Percentiles rank a stretch among this genome's conserved stretches.
phyloP scores from a whole-genome alignment of 306 rosid genomes.

The Spatholobus suberectus region DNA sequence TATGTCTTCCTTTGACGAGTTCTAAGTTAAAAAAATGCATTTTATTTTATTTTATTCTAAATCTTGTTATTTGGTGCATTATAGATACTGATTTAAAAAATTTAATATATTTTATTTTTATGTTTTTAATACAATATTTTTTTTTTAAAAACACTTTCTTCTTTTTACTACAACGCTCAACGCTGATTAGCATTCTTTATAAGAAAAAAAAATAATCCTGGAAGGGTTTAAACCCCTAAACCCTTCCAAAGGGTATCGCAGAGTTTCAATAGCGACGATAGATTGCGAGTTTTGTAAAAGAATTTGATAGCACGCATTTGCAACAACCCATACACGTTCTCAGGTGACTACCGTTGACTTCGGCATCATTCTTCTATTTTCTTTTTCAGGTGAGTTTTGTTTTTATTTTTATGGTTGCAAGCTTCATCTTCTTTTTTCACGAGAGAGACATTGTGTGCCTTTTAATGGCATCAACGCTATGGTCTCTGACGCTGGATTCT shows the following conservation, averaged over 20 bases:
- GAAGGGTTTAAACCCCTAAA: background rate
- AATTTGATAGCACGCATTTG: background rate
- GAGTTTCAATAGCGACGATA: background rate
- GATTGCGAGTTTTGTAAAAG: background rate
- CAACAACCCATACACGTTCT: background rate
- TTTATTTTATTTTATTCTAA: too few species aligned
- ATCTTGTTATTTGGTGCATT: too few species aligned
- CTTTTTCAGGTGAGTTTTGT: background rate
- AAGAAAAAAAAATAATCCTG: too few species aligned
- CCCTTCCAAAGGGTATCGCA: constrained; percentile 1
- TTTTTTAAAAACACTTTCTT: too few species aligned
- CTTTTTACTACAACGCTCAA: too few species aligned
- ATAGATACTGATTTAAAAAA: too few species aligned
- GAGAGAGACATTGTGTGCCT: background rate
- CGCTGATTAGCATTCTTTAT: too few species aligned
- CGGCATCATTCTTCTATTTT: background rate
- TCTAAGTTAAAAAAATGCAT: too few species aligned
- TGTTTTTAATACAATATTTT: too few species aligned
- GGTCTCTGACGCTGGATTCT: background rate
- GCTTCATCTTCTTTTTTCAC: background rate
- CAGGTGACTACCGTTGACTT: constrained; percentile 2
- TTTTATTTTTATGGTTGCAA: background rate
- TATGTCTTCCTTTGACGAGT: too few species aligned
- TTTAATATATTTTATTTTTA: too few species aligned
- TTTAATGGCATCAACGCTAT: background rate